Percentiles rank a stretch among this genome's conserved stretches.
phyloP scores from a whole-genome alignment of 441 rosid genomes.

The Rhodomyrtus psidioides region DNA sequence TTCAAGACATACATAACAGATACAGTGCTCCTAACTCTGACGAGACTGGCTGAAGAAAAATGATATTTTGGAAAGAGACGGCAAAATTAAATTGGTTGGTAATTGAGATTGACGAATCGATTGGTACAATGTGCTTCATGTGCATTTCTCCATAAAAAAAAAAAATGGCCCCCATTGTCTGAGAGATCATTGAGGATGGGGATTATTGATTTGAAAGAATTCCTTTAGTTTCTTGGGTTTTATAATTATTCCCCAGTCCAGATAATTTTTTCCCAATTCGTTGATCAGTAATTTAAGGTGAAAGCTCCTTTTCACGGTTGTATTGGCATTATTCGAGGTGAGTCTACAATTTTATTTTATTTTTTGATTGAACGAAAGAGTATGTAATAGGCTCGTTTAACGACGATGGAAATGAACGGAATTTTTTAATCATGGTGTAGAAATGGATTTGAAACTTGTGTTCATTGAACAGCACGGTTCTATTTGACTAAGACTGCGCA shows the following conservation, averaged over 20 bases:
- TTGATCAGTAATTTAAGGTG: not conserved
- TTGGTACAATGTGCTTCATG: not conserved
- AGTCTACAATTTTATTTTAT: too few relatives aligned
- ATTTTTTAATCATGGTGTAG: not conserved
- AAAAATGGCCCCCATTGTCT: not conserved
- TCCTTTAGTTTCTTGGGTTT: rapidly evolving
- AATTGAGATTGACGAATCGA: not conserved
- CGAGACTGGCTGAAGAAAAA: not conserved
- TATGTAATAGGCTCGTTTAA: too few relatives aligned
- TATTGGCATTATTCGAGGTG: too few relatives aligned
- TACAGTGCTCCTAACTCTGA: not conserved
- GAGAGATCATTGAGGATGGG: not conserved
- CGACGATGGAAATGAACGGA: not conserved
- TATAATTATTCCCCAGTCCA: not conserved
- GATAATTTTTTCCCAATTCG: not conserved
- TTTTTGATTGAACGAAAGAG: too few relatives aligned
- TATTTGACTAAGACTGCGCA: not conserved
- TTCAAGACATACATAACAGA: too few relatives aligned
- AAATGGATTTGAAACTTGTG: not conserved
- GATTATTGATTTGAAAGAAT: not conserved
- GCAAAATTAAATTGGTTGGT: not conserved
- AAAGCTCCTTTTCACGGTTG: not conserved
- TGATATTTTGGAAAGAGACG: not conserved
- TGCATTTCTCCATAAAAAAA: not conserved
- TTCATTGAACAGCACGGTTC: too few relatives aligned